Percentiles rank a stretch among this genome's conserved stretches.
Evolutionary conservation across 192 early-diverging fungal genomes (phyloP).

Genomic region (Coemansia sp.): DNA sequence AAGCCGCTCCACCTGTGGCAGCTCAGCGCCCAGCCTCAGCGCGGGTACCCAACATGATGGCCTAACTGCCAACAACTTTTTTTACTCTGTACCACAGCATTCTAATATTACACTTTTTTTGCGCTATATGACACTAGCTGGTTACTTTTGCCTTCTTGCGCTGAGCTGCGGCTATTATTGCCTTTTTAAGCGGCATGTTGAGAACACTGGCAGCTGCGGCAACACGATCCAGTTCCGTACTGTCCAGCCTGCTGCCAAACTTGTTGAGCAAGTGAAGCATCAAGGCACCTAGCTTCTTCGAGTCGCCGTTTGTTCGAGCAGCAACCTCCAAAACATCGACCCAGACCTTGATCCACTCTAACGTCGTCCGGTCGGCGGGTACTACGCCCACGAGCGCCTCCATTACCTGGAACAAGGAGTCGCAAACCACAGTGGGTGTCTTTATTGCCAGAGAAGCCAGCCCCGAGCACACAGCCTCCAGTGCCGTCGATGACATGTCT

Average conservation of each 20-base stretch:
- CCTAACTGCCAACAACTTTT: not conserved
- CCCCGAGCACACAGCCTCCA: constrained; percentile 21
- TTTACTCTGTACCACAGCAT: constrained; percentile 1
- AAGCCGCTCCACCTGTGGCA: not conserved
- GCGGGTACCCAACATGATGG: not conserved
- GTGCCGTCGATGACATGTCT: constrained; percentile 14
- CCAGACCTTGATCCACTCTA: constrained; percentile 30
- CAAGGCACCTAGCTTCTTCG: constrained; percentile 40
- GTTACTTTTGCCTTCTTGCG: constrained; percentile 16
- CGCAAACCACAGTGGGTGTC: constrained; percentile 1
- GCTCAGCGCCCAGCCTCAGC: constrained; percentile 5
- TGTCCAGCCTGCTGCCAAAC: constrained; percentile 27
- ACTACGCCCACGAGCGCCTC: constrained; percentile 31
- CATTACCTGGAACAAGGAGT: constrained; percentile 25
- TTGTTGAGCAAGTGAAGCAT: constrained; percentile 50
- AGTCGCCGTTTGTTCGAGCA: constrained; percentile 8
- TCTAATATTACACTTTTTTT: not conserved
- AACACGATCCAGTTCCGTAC: constrained; percentile 20
- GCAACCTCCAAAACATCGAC: constrained; percentile 15
- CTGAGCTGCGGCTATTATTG: constrained; percentile 18
- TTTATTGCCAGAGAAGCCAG: constrained; percentile 7
- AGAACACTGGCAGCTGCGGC: constrained; percentile 27
- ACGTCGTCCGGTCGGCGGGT: constrained; percentile 6
- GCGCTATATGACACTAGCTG: not conserved
- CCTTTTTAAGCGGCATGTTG: constrained; percentile 33